phyloP scores from a whole-genome alignment of 208 protist genomes.

The Acanthamoeba divionensis region DNA sequence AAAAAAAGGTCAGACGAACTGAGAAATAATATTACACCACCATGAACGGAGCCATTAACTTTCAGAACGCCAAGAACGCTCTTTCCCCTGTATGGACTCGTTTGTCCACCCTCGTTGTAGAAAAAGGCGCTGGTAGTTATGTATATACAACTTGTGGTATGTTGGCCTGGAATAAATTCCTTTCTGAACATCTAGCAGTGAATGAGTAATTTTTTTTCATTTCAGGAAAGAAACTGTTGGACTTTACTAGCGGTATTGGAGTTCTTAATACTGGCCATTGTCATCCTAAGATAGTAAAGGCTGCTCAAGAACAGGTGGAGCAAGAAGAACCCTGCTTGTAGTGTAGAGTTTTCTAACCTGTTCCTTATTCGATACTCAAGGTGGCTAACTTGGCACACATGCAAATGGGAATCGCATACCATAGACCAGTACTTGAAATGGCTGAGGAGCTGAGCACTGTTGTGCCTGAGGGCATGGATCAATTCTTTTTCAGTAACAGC shows the following conservation, averaged over 20 bases:
- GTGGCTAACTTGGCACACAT: neutral
- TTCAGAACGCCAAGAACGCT: neutral
- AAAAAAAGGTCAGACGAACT: too few relatives aligned
- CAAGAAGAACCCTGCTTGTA: neutral
- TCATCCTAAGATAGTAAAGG: slow-evolving; percentile 57
- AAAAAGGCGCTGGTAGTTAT: neutral
- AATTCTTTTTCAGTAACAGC: slow-evolving; percentile 53
- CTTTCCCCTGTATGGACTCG: slow-evolving; percentile 24
- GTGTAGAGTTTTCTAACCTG: neutral
- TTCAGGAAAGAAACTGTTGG: slow-evolving; percentile 28
- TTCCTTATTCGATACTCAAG: neutral
- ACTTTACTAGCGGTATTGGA: slow-evolving; percentile 60
- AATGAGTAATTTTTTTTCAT: neutral
- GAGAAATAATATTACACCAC: neutral
- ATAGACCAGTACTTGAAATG: neutral
- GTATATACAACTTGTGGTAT: neutral
- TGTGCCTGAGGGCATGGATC: neutral
- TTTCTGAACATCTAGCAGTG: neutral
- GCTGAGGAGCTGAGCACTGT: slow-evolving; percentile 14
- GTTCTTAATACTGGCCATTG: slow-evolving; percentile 60
- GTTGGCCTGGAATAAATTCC: neutral
- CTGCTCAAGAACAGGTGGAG: slow-evolving; percentile 3
- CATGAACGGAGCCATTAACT: neutral
- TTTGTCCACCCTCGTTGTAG: neutral
- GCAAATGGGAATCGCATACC: slow-evolving; percentile 28